Base-by-base conservation (phyloP, 805 yeast species). In the Debaryomyces hansenii region DNA sequence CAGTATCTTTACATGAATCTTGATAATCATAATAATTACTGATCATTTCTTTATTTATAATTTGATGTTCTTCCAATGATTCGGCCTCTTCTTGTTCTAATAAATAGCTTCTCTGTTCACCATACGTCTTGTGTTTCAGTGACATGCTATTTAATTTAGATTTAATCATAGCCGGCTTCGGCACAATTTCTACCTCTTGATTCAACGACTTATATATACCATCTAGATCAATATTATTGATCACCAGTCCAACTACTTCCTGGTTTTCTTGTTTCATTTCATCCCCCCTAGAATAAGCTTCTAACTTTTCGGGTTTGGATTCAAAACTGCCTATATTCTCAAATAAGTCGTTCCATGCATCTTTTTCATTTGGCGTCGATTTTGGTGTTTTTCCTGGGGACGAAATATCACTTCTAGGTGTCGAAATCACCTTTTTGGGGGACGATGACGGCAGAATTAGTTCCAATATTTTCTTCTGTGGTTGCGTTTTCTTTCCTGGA, bases 321-420 rank as follows among this genome's bases (percentile, higher is more conserved):
- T 39, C n/a, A n/a, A 12, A n/a, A 18, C 20, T 36, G 3, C 42
- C 54, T 6, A 59, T 49, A 35, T 47, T 50, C 12, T 52, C 49
- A 34, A 57, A 57, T 33, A 59, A 44, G 20, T 41, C 38, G 31
- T 45, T 45, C 62, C 62, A 59, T 12, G 50, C 52, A 28, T 40
- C 36, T 32, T 40, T 46, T 39, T 45, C 51, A 7, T 36, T 24
- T n/a, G 48, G 43, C 5, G 39, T 32, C 1, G 35, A 11, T 31
- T 41, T 33, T 29, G 18, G 37, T 16, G 29, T 20, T 15, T 16
- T 40, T 20, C 21, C 28, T 10, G 44, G 38, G 10, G 38, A 11
- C 12, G 15, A 28, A 16, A 16, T 16, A 5, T 20, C 10, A n/a
- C 29, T 37, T 2, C 15, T 24, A 11, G n/a, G 14, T 8, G 15